Base-by-base conservation (phyloP, 2,329 filamentous ascomycete genomes). In the Emmonsiellopsis sp. region DNA sequence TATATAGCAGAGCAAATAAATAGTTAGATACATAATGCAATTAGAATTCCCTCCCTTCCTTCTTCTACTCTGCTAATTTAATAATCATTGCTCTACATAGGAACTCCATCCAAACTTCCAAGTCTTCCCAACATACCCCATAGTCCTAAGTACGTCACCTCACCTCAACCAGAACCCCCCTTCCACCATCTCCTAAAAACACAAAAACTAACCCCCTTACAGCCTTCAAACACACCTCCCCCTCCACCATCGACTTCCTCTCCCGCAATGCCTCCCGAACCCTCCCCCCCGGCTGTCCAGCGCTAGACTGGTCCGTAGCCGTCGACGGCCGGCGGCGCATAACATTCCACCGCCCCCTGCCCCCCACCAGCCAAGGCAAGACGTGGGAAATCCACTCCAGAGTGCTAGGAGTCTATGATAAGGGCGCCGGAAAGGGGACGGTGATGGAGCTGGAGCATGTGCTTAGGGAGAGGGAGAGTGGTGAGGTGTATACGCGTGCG, bases 111-210 rank as follows among this genome's bases (percentile, higher is more conserved):
- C 89, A 47, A 79, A 86, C 54, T 95, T 95, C 69, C 73, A 86
- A 57, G 86, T 88, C 63, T 95, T 95, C 71, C 91, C 91, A n/a
- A 95, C 90, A 40, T 94, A 94, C 70, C 82, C 89, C 16, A 79
- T 92, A 59, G 82, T 93, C 63, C 82, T 94, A 43, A 83, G 83
- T 86, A 74, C 65, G 80, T 65, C 47, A 32, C 31, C 53, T 65
- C 75, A 4, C 65, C 67, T 38, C 20, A 13, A 13, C 3, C 38
- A 13, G 3, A 13, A 41, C 15, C 38, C 11, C 38, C 38, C 3
- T 41, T 4, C 15, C 38, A 41, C 38, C 15, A 15, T 32, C 13
- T 31, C 7, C 1, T 26, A 9, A 26, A 34, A 26, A 13, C n/a
- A n/a, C n/a, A 10, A n/a, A 34, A 16, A 13, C 7, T 34, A 35